phyloP scores from a whole-genome alignment of 495 filamentous ascomycete genomes.

The Hyphodiscus hymeniophilus region DNA sequence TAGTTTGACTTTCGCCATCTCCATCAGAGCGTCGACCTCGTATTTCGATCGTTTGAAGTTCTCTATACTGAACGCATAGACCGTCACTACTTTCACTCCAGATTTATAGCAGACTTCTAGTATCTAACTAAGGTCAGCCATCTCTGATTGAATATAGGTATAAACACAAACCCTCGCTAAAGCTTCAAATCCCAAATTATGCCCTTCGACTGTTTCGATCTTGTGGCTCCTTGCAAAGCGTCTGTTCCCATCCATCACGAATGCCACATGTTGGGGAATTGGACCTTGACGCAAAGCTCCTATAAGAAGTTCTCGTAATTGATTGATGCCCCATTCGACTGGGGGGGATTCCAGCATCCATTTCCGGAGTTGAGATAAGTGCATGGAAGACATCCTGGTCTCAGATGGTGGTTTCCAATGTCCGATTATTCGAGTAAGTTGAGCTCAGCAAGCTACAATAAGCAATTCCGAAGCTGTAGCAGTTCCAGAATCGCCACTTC shows the following conservation, averaged over 20 bases:
- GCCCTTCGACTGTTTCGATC: constrained; percentile 96
- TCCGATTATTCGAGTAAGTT: no score
- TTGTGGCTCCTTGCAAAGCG: constrained; percentile 82
- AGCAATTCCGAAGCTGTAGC: no score
- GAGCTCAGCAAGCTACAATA: no score
- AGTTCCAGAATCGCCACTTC: no score
- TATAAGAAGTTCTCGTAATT: constrained; percentile 72
- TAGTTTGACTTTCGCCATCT: constrained; percentile 92
- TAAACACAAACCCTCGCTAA: constrained; percentile 59
- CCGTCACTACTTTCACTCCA: constrained; percentile 88
- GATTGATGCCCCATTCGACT: constrained; percentile 68
- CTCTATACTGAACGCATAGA: constrained; percentile 97
- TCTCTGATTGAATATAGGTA: neutral
- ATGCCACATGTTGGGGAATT: constrained; percentile 88
- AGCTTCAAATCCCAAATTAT: constrained; percentile 92
- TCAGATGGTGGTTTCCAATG: no score
- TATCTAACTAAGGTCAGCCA: constrained; percentile 42
- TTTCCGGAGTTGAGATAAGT: constrained; percentile 67
- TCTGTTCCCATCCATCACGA: constrained; percentile 97
- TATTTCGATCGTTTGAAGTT: constrained; percentile 98
- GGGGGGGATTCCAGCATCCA: constrained; percentile 89
- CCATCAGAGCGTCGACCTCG: constrained; percentile 95
- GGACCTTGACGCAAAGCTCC: constrained; percentile 83
- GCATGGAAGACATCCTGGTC: constrained; percentile 47
- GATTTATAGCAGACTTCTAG: constrained; percentile 97